phyloP scores from a whole-genome alignment of 2,329 filamentous ascomycete species.

The Apiospora aurea region DNA sequence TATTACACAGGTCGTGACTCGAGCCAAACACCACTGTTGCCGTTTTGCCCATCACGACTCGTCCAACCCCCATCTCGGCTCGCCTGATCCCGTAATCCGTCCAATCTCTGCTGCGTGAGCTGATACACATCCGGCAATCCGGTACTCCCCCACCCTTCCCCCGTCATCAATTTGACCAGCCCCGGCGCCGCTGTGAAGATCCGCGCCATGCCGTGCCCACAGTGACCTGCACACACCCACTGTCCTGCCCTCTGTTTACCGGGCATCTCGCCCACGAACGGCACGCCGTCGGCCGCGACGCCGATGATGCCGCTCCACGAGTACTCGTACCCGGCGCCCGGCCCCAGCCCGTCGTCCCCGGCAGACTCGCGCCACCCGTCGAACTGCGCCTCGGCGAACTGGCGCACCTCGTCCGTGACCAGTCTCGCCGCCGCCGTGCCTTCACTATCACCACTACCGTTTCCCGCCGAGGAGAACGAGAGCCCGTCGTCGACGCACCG shows the following conservation, averaged over 20 bases:
- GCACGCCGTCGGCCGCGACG: slow-evolving; percentile 29
- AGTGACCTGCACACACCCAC: slow-evolving; percentile 32
- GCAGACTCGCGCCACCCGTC: slow-evolving; percentile 36
- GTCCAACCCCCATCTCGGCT: neutral
- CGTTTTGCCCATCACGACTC: neutral
- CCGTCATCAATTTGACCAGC: slow-evolving; percentile 30
- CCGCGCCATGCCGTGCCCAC: slow-evolving; percentile 33
- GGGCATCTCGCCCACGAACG: slow-evolving; percentile 31
- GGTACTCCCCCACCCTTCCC: slow-evolving; percentile 28
- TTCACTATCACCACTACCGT: neutral
- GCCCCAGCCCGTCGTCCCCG: slow-evolving; percentile 31
- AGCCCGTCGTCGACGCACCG: slow-evolving; percentile 40
- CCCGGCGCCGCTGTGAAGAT: slow-evolving; percentile 32
- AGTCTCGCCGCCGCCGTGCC: slow-evolving; percentile 31
- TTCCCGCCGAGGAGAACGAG: neutral
- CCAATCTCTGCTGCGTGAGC: slow-evolving; percentile 29
- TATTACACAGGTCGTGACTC: no score
- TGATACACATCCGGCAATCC: slow-evolving; percentile 31
- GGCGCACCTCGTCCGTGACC: slow-evolving; percentile 37
- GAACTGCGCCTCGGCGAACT: slow-evolving; percentile 38
- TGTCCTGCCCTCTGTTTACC: slow-evolving; percentile 29
- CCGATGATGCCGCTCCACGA: slow-evolving; percentile 30
- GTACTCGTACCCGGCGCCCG: slow-evolving; percentile 39
- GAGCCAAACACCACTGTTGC: neutral
- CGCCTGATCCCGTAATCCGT: neutral